Evolutionary conservation across 441 rosid species (phyloP), one percentile per base, ranked within the genome.

Genomic region (Gossypium laxum): DNA sequence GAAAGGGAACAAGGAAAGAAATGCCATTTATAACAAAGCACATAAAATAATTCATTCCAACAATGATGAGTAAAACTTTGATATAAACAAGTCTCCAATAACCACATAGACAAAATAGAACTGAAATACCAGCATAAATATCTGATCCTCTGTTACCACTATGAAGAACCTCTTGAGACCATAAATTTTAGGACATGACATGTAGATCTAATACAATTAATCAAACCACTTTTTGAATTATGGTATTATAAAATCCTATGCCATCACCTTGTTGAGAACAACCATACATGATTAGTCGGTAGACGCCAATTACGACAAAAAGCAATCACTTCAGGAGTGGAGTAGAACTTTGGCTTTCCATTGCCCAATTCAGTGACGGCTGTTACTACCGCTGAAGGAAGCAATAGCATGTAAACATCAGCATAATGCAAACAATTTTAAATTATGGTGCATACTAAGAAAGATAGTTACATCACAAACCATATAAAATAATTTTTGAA

Each of bases 211-310:
- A 56, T 7, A n/a, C 26, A 68, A 43, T 66, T 47, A 51, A 51
- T 45, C 22, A 60, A 43, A 17, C 15, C 7, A 41, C 18, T 62
- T 43, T 18, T 71, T 32, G 30, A 58, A 45, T 14, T 26, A 6
- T 47, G 10, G 51, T 10, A 52, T 32, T n/a, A 72, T 22, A 22
- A 24, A 67, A 24, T 69, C 65, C 60, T 15, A 59, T 8, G 75
- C 48, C 74, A 67, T 79, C 79, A 94, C 98, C 97, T 89, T 74
- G 97, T 81, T 71, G 97, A 91, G 83, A 90, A 88, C 77, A 94
- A 82, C 97, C 98, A 94, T 56, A 94, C 79, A 69, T 94, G 92
- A 85, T 94, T 94, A 32, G 93, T 91, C 24, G 98, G 90, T 73
- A 94, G 87, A 60, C 91, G 91, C 97, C 97, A 94, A 73, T 81